phyloP scores from a whole-genome alignment of 495 filamentous ascomycete genomes.

The Tuber calosporum region DNA sequence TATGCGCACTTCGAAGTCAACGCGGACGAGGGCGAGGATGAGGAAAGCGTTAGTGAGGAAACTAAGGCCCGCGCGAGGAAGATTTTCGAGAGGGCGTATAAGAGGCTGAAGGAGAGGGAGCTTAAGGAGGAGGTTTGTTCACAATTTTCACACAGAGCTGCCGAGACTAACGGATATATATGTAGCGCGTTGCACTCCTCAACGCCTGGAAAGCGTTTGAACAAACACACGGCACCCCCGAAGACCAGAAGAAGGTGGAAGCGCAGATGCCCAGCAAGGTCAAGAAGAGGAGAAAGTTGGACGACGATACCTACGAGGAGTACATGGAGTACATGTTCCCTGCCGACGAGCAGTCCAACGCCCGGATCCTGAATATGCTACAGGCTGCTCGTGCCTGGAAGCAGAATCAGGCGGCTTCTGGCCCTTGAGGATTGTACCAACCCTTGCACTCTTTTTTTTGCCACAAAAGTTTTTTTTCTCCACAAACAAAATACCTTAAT shows the following conservation, averaged over 20 bases:
- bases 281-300: constrained; percentile 89
- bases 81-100: constrained; percentile 80
- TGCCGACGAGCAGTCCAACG: constrained; percentile 82
- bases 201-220: constrained; percentile 91
- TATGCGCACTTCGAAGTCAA: constrained; percentile 97
- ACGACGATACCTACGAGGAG: constrained; percentile 94
- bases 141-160: neutral
- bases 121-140: constrained; percentile 75
- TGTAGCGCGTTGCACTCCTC: constrained; percentile 70
- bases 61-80: constrained; percentile 73
- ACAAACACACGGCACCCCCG: constrained; percentile 65
- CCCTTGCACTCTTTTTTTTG: neutral
- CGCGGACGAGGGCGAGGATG: constrained; percentile 59
- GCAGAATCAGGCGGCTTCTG: constrained; percentile 13
- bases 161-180: constrained; percentile 40
- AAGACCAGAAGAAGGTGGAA: constrained; percentile 77
- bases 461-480: neutral
- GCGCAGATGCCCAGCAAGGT: constrained; percentile 87
- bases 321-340: constrained; percentile 98
- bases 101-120: constrained; percentile 82
- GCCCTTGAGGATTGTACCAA: neutral
- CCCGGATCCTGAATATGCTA: constrained; percentile 73
- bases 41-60: constrained; percentile 67
- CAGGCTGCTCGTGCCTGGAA: constrained; percentile 88
- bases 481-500: neutral